phyloP scores from a whole-genome alignment of 2,329 filamentous ascomycete genomes.

The Calonectria honghensis region DNA sequence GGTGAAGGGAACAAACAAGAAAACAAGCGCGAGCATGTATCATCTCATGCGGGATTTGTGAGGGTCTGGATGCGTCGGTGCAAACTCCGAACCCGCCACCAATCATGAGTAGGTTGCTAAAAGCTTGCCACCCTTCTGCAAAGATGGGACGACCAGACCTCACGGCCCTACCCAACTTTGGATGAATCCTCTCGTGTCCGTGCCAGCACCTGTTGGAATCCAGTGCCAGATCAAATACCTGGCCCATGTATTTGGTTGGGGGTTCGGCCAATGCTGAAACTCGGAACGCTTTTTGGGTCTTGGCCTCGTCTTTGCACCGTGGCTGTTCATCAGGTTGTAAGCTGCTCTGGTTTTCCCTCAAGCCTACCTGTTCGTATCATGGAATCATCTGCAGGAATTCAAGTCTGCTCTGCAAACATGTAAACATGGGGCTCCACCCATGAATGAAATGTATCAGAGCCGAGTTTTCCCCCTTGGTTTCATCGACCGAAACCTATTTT shows the following conservation, averaged over 20 bases:
- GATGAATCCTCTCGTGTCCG: neutral
- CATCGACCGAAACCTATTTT: neutral
- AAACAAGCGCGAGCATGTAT: neutral
- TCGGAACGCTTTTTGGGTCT: neutral
- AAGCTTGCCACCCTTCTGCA: neutral
- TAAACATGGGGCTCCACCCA: neutral
- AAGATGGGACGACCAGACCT: neutral
- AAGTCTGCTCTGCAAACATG: neutral
- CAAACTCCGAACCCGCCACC: neutral
- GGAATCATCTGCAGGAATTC: neutral
- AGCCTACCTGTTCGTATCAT: neutral
- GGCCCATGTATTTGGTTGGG: neutral
- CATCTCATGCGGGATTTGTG: neutral
- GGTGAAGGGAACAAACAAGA: neutral
- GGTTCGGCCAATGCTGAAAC: neutral
- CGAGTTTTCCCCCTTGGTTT: neutral
- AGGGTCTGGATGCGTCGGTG: neutral
- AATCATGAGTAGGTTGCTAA: neutral
- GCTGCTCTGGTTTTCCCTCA: neutral
- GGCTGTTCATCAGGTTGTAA: neutral
- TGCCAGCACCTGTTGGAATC: neutral
- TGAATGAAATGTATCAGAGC: neutral
- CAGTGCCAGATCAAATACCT: neutral
- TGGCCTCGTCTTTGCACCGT: neutral
- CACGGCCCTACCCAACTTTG: neutral